phyloP scores from a whole-genome alignment of 1,284 basidiomycete species.

The Albatrellus sp. region DNA sequence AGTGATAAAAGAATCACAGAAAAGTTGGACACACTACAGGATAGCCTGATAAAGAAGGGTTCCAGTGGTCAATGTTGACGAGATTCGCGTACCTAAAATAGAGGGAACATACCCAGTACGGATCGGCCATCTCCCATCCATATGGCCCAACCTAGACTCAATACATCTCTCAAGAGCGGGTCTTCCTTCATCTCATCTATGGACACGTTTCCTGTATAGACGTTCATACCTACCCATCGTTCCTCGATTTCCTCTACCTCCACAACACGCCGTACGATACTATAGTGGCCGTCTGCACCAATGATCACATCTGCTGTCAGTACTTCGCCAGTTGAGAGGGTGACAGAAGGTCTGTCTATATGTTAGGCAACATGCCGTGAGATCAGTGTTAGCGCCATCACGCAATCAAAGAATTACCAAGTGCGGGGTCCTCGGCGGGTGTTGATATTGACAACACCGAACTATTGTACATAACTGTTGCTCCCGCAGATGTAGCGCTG shows the following conservation, averaged over 20 bases:
- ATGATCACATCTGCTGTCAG: constrained; percentile 18
- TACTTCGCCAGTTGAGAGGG: constrained; percentile 16
- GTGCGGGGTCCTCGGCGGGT: not conserved
- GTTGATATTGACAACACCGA: constrained; percentile 3
- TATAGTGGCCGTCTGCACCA: constrained; percentile 18
- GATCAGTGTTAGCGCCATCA: not conserved
- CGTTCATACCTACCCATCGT: constrained; percentile 1
- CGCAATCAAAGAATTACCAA: not conserved
- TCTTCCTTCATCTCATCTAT: constrained; percentile 3
- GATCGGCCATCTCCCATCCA: constrained; percentile 2
- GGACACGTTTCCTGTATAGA: constrained; percentile 8
- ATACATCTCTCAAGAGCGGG: not conserved
- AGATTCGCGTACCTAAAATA: too few species aligned
- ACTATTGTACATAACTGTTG: constrained; percentile 6
- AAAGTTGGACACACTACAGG: not conserved
- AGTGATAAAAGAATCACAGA: not conserved
- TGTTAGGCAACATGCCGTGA: not conserved
- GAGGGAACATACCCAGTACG: not conserved
- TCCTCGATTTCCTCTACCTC: constrained; percentile 6
- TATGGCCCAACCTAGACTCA: not conserved
- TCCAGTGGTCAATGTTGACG: not conserved
- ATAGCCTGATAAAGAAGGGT: not conserved
- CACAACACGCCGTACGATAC: constrained; percentile 14
- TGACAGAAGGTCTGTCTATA: constrained; percentile 8
- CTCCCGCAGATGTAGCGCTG: constrained; percentile 6